These are phyloP conservation scores for Aegilops bicornis DNA, from an alignment of 176 grass and related monocot species.

Conservation along the genomic window DNA sequence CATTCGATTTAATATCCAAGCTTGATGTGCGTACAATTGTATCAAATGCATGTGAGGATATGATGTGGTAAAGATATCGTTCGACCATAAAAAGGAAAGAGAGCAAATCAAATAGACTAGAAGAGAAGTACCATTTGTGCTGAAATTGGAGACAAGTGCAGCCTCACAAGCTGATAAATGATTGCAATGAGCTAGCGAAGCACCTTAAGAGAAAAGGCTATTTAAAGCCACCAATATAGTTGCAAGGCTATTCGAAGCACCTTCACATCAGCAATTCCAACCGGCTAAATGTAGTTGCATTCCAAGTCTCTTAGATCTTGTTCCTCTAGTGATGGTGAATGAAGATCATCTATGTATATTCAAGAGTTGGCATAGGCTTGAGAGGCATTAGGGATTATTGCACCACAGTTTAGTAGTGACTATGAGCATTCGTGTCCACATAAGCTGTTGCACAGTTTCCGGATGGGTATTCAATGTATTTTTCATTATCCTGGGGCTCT, in stretches of 20 bases:
- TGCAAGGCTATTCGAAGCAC: too few species aligned
- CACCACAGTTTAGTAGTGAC: too few species aligned
- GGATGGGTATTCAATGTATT: too few species aligned
- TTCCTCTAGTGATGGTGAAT: neutral
- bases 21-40: too few species aligned
- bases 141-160: neutral
- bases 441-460: too few species aligned
- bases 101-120: neutral
- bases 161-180: neutral
- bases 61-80: neutral
- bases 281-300: neutral
- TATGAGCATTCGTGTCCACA: too few species aligned
- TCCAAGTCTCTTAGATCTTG: neutral
- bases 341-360: neutral
- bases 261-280: neutral
- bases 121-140: neutral
- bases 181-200: neutral
- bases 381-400: too few species aligned
- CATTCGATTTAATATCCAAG: too few species aligned
- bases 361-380: neutral
- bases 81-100: neutral
- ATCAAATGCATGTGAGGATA: too few species aligned
- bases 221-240: too few species aligned
- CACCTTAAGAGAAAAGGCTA: neutral
- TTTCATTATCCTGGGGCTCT: too few species aligned